A percentile compares a stretch with the other conserved stretches of the same genome.
phyloP scores from a whole-genome alignment of 2,329 filamentous ascomycete species.

The Aspergillus floridensis region DNA sequence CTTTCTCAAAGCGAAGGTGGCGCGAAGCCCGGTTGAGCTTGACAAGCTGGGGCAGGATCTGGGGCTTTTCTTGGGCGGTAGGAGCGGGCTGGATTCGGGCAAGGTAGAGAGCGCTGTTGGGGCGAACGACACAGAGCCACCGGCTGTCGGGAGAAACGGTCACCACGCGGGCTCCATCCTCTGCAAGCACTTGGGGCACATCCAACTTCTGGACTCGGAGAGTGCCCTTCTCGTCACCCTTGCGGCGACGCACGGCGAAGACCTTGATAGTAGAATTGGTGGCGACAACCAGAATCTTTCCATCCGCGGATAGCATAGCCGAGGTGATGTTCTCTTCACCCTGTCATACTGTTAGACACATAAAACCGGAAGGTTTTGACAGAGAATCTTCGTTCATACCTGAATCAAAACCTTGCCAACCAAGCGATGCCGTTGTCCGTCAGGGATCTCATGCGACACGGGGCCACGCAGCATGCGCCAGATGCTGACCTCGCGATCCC shows the following conservation, averaged over 20 bases:
- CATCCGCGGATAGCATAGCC: slow-evolving; percentile 67
- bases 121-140: slow-evolving; percentile 54
- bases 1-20: slow-evolving; percentile 41
- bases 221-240: slow-evolving; percentile 54
- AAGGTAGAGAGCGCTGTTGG: slow-evolving; percentile 59
- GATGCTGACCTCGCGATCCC: slow-evolving; percentile 81
- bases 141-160: slow-evolving; percentile 48
- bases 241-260: slow-evolving; percentile 63
- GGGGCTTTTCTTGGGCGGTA: slow-evolving; percentile 44
- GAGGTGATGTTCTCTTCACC: slow-evolving; percentile 82
- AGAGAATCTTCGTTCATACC: slow-evolving; percentile 27
- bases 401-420: slow-evolving; percentile 64
- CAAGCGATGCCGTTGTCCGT: slow-evolving; percentile 45
- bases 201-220: slow-evolving; percentile 70
- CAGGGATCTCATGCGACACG: slow-evolving; percentile 49
- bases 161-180: slow-evolving; percentile 66
- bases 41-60: slow-evolving; percentile 44
- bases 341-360: slow-evolving; percentile 28
- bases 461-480: slow-evolving; percentile 61
- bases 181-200: slow-evolving; percentile 56
- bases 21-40: slow-evolving; percentile 40
- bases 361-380: neutral
- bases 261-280: slow-evolving; percentile 73
- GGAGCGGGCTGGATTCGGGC: slow-evolving; percentile 46
- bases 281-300: slow-evolving; percentile 71